These are phyloP conservation scores for Cordyceps fumosorosea DNA, from an alignment of 2,329 filamentous ascomycete species.

Conservation along the genomic window DNA sequence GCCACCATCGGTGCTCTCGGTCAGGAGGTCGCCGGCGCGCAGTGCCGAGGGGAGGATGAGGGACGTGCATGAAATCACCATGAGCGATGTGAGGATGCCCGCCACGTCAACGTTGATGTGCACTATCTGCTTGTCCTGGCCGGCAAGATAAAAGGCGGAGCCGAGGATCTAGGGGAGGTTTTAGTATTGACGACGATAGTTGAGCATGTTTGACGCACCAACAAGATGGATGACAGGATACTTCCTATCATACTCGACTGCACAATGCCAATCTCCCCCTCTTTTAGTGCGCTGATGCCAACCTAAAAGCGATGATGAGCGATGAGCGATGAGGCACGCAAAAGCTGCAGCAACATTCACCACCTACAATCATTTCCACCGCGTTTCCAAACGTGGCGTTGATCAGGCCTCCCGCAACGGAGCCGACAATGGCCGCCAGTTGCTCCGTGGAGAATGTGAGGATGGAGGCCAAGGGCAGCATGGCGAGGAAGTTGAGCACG, in stretches of 20 bases:
- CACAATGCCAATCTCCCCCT: slow-evolving; percentile 13
- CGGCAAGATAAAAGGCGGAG: slow-evolving; percentile 9
- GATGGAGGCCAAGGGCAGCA: slow-evolving; percentile 54
- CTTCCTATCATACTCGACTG: slow-evolving; percentile 13
- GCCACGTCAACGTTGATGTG: slow-evolving; percentile 13
- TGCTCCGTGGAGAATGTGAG: slow-evolving; percentile 61
- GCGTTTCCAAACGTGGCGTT: slow-evolving; percentile 63
- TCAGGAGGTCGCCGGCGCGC: slow-evolving; percentile 3
- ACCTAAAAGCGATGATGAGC: not conserved
- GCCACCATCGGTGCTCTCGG: not conserved
- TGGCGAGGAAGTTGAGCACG: slow-evolving; percentile 57
- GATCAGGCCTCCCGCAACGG: slow-evolving; percentile 56
- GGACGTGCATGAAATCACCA: slow-evolving; percentile 12
- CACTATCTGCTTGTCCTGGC: slow-evolving; percentile 11
- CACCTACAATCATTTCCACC: slow-evolving; percentile 53
- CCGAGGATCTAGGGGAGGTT: slow-evolving; percentile 2
- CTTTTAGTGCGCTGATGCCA: slow-evolving; percentile 12
- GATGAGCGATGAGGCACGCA: not conserved
- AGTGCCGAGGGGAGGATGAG: slow-evolving; percentile 11
- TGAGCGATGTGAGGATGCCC: slow-evolving; percentile 10
- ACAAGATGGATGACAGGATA: slow-evolving; percentile 11
- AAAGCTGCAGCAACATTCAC: not conserved
- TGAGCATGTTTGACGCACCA: not conserved
- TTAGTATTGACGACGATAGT: not conserved
- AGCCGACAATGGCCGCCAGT: slow-evolving; percentile 51